phyloP scores from a whole-genome alignment of 768 basidiomycete genomes.

The Termitomyces heimii region DNA sequence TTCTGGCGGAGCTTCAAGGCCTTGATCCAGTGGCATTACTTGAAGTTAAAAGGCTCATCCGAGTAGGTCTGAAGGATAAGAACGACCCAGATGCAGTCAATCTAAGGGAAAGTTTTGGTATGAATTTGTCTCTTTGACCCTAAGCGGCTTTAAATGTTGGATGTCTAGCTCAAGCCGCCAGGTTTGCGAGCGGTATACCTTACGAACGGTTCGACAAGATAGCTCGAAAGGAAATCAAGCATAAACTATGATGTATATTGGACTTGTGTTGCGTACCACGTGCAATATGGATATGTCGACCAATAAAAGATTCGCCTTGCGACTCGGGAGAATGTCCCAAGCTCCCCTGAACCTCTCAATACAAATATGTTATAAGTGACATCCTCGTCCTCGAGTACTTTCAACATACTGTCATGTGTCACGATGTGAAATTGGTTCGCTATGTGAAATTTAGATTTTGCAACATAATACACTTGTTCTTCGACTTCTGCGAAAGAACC shows the following conservation, averaged over 20 bases:
- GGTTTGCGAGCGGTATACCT: slow-evolving; percentile 58
- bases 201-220: slow-evolving; percentile 46
- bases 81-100: slow-evolving; percentile 61
- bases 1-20: slow-evolving; percentile 52
- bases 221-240: slow-evolving; percentile 57
- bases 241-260: slow-evolving; percentile 41
- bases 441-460: too few relatives aligned
- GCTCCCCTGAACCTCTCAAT: too few relatives aligned
- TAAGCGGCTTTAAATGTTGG: neutral
- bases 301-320: too few relatives aligned
- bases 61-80: slow-evolving; percentile 51
- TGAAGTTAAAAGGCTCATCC: slow-evolving; percentile 46
- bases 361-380: too few relatives aligned
- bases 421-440: too few relatives aligned
- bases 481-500: too few relatives aligned
- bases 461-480: too few relatives aligned
- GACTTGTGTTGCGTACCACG: neutral
- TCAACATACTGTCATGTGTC: too few relatives aligned
- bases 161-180: slow-evolving; percentile 51
- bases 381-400: too few relatives aligned
- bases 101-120: slow-evolving; percentile 61
- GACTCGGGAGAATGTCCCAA: too few relatives aligned
- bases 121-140: slow-evolving; percentile 5
- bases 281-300: too few relatives aligned
- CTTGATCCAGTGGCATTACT: slow-evolving; percentile 52